phyloP scores from a whole-genome alignment of 2,329 filamentous ascomycete genomes.

The Penicillium verrucosum region DNA sequence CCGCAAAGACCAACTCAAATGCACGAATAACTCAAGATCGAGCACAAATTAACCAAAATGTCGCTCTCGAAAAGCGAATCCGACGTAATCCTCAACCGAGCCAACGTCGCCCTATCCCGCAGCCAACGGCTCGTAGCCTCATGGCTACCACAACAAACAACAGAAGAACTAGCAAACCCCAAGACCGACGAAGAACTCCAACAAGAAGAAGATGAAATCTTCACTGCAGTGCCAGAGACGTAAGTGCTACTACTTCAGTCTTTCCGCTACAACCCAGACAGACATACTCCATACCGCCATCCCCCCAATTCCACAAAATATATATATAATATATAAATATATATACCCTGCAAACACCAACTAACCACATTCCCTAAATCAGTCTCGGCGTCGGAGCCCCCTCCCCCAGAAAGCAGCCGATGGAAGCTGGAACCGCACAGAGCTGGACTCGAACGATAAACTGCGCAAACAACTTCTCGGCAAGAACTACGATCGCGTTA shows the following conservation, averaged over 20 bases:
- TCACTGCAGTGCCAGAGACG: constrained; percentile 54
- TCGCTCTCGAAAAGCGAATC: constrained; percentile 42
- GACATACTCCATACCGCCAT: not conserved
- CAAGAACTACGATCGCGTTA: constrained; percentile 38
- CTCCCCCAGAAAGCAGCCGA: constrained; percentile 43
- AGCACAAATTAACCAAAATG: constrained; percentile 19
- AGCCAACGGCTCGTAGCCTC: constrained; percentile 55
- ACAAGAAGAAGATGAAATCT: constrained; percentile 54
- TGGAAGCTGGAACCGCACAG: constrained; percentile 39
- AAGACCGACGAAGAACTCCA: constrained; percentile 47
- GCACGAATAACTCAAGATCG: not conserved
- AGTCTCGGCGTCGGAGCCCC: constrained; percentile 50
- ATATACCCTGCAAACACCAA: not conserved
- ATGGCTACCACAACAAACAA: constrained; percentile 51
- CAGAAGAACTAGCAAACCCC: constrained; percentile 36
- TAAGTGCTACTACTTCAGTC: constrained; percentile 28
- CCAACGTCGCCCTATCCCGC: constrained; percentile 53
- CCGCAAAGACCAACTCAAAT: not conserved
- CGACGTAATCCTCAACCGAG: constrained; percentile 55
- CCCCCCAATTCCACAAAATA: not conserved
- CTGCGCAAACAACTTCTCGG: constrained; percentile 47
- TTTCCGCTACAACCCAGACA: not conserved
- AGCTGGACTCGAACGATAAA: constrained; percentile 44
- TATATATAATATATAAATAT: no score
- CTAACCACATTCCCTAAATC: not conserved